Evolutionary conservation across 129 eudicot genomes (phyloP), one percentile per base, ranked within the genome.

Genomic region (Tagetes patula): DNA sequence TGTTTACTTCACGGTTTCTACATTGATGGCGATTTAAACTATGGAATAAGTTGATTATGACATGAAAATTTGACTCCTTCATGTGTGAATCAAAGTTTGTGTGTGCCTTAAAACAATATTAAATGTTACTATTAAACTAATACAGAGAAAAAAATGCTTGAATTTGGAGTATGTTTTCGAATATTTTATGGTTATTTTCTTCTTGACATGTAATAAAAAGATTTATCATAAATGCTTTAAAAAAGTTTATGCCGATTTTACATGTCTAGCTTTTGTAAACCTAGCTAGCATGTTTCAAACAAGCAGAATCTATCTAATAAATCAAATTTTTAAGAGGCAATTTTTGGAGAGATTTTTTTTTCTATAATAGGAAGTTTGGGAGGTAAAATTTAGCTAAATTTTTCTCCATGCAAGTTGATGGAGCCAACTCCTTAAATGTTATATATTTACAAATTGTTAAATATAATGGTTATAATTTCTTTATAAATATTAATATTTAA

Each of bases 1-100:
- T 5, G 11, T 61, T 60, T 65, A 37, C 59, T 75, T 36, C 66
- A 36, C 70, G 69, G 81, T 56, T 13, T 13, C 37, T 56, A 37
- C 63, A 56, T 56, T 30, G 38, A 30, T 60, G 42, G 8, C 77
- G 81, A 76, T 60, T 69, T 65, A 63, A 78, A 71, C 82, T 32
- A 78, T 64, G 77, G 82, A 65, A 71, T 78, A 54, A 11, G 38
- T 14, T 31, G 69, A 47, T 56, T 20, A 14, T 60, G 66, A 60
- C 66, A 60, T 60, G 8, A 34, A 8, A 8, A 60, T 60, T 9
- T 9, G 37, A 30, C 63, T 36, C 43, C 8, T 10, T 60, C 36
- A 0, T 34, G 43, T 33, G 43, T 60, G 66, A 60, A 60, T 36
- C 42, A 12, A 60, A 34, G 66, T 43, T 60, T 60, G 43, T 42